Percentiles rank a stretch among this genome's conserved stretches.
These are phyloP conservation scores for Fusarium sp. DNA, from an alignment of 2,329 filamentous ascomycete species.

Conservation along the genomic window DNA sequence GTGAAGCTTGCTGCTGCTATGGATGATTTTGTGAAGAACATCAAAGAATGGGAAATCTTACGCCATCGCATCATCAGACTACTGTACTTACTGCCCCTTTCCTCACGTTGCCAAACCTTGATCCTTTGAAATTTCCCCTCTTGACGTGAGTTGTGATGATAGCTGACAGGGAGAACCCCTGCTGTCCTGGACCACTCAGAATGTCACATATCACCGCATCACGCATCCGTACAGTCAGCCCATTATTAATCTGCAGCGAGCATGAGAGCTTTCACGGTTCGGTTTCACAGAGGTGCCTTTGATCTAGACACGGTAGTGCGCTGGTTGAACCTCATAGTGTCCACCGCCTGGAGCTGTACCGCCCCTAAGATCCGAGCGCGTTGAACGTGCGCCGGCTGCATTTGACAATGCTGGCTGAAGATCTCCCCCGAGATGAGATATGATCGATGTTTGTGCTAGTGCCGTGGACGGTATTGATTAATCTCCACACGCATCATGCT, in stretches of 20 bases:
- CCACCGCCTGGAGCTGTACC: neutral
- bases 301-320: neutral
- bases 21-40: neutral
- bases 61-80: neutral
- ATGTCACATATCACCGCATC: slow-evolving; percentile 13
- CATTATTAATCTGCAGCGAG: neutral
- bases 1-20: neutral
- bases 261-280: neutral
- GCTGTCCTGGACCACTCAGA: slow-evolving; percentile 10
- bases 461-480: neutral
- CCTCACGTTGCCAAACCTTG: neutral
- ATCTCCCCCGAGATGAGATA: slow-evolving; percentile 23
- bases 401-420: slow-evolving; percentile 25
- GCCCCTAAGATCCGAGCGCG: neutral
- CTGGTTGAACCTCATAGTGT: neutral
- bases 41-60: neutral
- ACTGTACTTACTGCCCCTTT: neutral
- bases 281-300: neutral
- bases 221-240: slow-evolving; percentile 1
- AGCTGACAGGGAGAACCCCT: slow-evolving; percentile 24
- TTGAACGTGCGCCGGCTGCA: slow-evolving; percentile 2
- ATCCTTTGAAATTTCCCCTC: slow-evolving; percentile 3
- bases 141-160: slow-evolving; percentile 14
- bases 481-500: slow-evolving; percentile 10
- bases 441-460: slow-evolving; percentile 10